Conservation (phyloP, 1,284 basidiomycete genomes). For the Xerocomus nothofagi region DNA sequence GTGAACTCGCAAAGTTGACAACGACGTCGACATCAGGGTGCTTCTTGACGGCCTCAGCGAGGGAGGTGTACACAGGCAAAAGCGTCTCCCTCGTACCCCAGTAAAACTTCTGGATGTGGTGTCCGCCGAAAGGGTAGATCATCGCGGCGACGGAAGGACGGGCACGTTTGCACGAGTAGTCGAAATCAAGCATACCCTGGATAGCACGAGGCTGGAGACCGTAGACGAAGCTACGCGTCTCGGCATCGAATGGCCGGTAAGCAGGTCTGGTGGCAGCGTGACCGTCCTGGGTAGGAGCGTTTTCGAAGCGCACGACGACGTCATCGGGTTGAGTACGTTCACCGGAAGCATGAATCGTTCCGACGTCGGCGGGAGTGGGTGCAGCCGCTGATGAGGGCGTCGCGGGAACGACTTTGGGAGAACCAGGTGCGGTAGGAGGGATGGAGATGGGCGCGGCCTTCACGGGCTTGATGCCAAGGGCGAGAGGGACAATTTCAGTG, state of each 20-base stretch:
- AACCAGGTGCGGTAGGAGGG: constrained; percentile 41
- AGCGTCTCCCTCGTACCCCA: constrained; percentile 99
- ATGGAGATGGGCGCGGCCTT: constrained; percentile 40
- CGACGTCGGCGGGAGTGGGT: constrained; percentile 51
- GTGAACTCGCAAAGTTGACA: constrained; percentile 96
- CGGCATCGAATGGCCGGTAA: constrained; percentile 89
- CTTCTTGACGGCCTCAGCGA: constrained; percentile 92
- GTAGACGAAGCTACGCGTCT: constrained; percentile 94
- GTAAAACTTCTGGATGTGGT: constrained; percentile 99
- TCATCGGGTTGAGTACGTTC: constrained; percentile 84
- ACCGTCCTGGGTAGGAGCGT: constrained; percentile 36
- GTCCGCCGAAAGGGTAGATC: constrained; percentile 99
- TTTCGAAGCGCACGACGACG: constrained; percentile 86
- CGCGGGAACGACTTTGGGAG: constrained; percentile 37
- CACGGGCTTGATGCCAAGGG: constrained; percentile 75
- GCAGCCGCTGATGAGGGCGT: constrained; percentile 27
- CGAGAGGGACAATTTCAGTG: constrained; percentile 97
- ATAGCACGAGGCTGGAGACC: constrained; percentile 99
- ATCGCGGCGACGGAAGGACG: constrained; percentile 97
- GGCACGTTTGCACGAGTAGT: constrained; percentile 94
- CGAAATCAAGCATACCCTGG: constrained; percentile 99
- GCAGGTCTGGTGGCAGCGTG: constrained; percentile 56
- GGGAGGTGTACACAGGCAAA: constrained; percentile 93
- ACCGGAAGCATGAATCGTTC: constrained; percentile 78
- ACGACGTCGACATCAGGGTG: constrained; percentile 97